phyloP scores from a whole-genome alignment of 2,329 filamentous ascomycete genomes.

The Alternaria hordeiaustralica region DNA sequence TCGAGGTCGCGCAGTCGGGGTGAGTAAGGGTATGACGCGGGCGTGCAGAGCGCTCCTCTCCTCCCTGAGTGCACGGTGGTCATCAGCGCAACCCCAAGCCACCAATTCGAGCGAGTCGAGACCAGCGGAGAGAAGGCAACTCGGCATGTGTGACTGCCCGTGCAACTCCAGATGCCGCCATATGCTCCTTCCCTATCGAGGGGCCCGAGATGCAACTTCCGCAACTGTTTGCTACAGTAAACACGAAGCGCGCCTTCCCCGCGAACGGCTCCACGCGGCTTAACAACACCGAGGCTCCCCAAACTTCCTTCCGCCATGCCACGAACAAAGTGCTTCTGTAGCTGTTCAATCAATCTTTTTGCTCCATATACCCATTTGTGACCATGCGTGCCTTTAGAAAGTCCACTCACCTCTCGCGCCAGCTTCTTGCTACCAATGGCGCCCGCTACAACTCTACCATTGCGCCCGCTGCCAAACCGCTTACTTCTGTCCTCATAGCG shows the following conservation, averaged over 20 bases:
- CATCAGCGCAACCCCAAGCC: slow-evolving; percentile 7
- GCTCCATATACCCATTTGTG: slow-evolving; percentile 19
- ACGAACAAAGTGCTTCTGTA: slow-evolving; percentile 25
- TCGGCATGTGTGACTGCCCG: background rate
- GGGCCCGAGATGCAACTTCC: background rate
- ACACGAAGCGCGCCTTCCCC: slow-evolving; percentile 26
- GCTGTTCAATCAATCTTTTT: slow-evolving; percentile 19
- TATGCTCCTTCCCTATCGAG: slow-evolving; percentile 10
- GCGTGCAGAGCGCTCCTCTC: slow-evolving; percentile 3
- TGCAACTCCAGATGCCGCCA: background rate
- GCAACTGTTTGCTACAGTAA: slow-evolving; percentile 18
- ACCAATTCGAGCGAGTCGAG: background rate
- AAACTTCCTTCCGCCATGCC: slow-evolving; percentile 13
- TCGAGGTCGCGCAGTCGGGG: background rate
- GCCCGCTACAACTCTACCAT: slow-evolving; percentile 41
- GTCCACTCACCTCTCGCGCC: slow-evolving; percentile 43
- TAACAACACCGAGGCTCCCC: slow-evolving; percentile 34
- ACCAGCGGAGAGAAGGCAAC: background rate
- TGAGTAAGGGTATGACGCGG: slow-evolving; percentile 11
- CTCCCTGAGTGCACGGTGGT: slow-evolving; percentile 13
- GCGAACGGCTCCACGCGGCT: slow-evolving; percentile 35
- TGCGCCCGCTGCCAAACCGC: slow-evolving; percentile 44
- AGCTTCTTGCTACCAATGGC: slow-evolving; percentile 41
- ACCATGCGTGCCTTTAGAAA: slow-evolving; percentile 47
- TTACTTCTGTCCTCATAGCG: slow-evolving; percentile 87